Percentiles rank a stretch among this genome's conserved stretches.
Evolutionary conservation across 768 basidiomycete species (phyloP).

Genomic region (Pleurotus ostreatus): DNA sequence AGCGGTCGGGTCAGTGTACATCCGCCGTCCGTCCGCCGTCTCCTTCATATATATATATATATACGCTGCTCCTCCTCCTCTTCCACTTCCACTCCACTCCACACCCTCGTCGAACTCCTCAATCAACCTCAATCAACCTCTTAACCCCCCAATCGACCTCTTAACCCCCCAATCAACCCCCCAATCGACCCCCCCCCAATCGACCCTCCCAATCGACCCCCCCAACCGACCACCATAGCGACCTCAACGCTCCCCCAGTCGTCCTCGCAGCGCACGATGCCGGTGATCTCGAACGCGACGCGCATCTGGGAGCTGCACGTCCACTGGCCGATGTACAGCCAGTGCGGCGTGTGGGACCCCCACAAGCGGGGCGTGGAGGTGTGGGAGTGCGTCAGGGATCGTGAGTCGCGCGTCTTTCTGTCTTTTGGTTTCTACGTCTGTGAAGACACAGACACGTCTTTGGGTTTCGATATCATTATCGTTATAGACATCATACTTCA

Average conservation of each 20-base stretch:
- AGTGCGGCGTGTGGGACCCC: conserved; percentile 71
- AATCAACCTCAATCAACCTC: too few relatives aligned
- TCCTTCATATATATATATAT: too few relatives aligned
- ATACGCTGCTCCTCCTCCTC: too few relatives aligned
- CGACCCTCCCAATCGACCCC: too few relatives aligned
- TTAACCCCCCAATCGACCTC: background rate
- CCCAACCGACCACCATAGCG: background rate
- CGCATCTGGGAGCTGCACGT: conserved; percentile 68
- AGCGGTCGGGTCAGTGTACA: too few relatives aligned
- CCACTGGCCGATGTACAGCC: conserved; percentile 59
- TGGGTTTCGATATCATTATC: background rate
- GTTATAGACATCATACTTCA: too few relatives aligned
- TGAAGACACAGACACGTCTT: too few relatives aligned
- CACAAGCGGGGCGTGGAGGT: conserved; percentile 65
- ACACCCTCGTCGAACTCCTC: too few relatives aligned
- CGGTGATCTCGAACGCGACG: conserved; percentile 61
- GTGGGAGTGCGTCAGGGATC: conserved; percentile 70
- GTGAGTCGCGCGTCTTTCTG: conserved; percentile 37
- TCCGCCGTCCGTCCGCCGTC: too few relatives aligned
- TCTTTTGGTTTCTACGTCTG: background rate
- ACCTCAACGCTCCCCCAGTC: background rate
- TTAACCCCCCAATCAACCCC: background rate
- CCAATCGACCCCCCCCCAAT: too few relatives aligned
- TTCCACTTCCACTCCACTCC: too few relatives aligned
- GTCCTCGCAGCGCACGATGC: conserved; percentile 13